Evolutionary conservation across 345 rosid genomes (phyloP).

Genomic region (Dovyalis caffra): DNA sequence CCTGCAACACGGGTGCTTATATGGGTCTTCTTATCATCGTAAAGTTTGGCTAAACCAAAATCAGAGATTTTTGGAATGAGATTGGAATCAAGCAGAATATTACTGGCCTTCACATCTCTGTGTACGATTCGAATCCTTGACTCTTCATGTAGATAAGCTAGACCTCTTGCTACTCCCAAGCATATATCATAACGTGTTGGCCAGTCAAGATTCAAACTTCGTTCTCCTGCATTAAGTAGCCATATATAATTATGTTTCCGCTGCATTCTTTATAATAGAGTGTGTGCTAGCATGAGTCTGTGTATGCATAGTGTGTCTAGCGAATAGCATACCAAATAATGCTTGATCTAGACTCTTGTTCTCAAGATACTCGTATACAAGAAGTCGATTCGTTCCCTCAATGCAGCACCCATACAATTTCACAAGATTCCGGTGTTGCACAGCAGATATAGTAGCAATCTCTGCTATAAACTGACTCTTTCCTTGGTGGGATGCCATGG

Average conservation of each 20-base stretch:
- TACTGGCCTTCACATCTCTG: slow-evolving; percentile 56
- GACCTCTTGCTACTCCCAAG: slow-evolving; percentile 55
- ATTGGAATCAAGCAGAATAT: slow-evolving; percentile 47
- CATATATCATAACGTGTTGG: slow-evolving; percentile 41
- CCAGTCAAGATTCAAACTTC: slow-evolving; percentile 42
- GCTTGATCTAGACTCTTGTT: slow-evolving; percentile 68
- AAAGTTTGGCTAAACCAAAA: slow-evolving; percentile 64
- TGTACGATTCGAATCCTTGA: slow-evolving; percentile 59
- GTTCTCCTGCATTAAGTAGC: slow-evolving; percentile 34
- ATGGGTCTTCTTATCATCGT: slow-evolving; percentile 52
- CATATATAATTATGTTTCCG: slow-evolving; percentile 1
- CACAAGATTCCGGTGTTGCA: slow-evolving; percentile 70
- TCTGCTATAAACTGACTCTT: slow-evolving; percentile 66
- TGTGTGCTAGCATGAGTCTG: no score
- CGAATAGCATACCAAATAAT: not conserved
- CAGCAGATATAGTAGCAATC: slow-evolving; percentile 65
- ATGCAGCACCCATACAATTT: slow-evolving; percentile 70
- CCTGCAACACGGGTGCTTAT: slow-evolving; percentile 65
- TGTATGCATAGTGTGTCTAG: not conserved
- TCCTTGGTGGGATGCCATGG: slow-evolving; percentile 65
- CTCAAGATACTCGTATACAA: slow-evolving; percentile 68
- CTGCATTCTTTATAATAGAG: not conserved
- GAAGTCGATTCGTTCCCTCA: slow-evolving; percentile 54
- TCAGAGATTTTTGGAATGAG: slow-evolving; percentile 58
- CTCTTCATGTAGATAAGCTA: slow-evolving; percentile 60